Percentiles rank a stretch among this genome's conserved stretches.
phyloP scores from a whole-genome alignment of 2,329 filamentous ascomycete species.

The Fusarium palustre region DNA sequence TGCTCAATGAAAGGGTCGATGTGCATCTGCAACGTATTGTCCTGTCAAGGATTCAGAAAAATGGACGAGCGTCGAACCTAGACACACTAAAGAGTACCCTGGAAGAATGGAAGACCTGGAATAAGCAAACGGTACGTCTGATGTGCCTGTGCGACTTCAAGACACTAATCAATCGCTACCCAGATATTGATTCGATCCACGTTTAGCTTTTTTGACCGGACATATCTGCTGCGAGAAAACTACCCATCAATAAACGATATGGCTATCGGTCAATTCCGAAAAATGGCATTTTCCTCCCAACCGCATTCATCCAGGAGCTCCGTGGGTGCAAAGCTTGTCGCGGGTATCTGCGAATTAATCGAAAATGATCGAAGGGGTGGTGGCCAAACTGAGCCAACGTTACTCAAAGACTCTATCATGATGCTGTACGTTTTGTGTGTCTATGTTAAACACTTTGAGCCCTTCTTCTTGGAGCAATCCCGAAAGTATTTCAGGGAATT shows the following conservation, averaged over 20 bases:
- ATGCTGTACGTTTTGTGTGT: slow-evolving; percentile 89
- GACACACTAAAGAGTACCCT: slow-evolving; percentile 70
- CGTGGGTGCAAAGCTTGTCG: slow-evolving; percentile 52
- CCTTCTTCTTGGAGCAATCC: slow-evolving; percentile 75
- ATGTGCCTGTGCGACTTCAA: background rate
- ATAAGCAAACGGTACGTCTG: slow-evolving; percentile 73
- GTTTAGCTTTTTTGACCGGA: slow-evolving; percentile 94
- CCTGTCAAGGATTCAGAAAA: slow-evolving; percentile 64
- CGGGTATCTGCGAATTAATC: slow-evolving; percentile 79
- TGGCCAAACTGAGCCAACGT: slow-evolving; percentile 66
- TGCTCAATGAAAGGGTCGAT: slow-evolving; percentile 74
- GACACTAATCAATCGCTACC: slow-evolving; percentile 18
- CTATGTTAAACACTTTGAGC: slow-evolving; percentile 85
- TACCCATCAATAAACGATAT: slow-evolving; percentile 82
- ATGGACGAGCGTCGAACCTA: slow-evolving; percentile 66
- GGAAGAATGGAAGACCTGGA: slow-evolving; percentile 80
- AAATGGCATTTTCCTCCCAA: slow-evolving; percentile 60
- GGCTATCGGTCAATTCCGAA: slow-evolving; percentile 80
- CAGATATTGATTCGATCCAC: slow-evolving; percentile 84
- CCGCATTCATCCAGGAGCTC: slow-evolving; percentile 19
- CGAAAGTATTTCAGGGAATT: slow-evolving; percentile 76
- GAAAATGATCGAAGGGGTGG: slow-evolving; percentile 74
- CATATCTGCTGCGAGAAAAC: slow-evolving; percentile 82
- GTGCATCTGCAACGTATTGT: slow-evolving; percentile 73
- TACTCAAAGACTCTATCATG: slow-evolving; percentile 80